phyloP scores from a whole-genome alignment of 2,329 filamentous ascomycete genomes.

The Claviceps cyperi region DNA sequence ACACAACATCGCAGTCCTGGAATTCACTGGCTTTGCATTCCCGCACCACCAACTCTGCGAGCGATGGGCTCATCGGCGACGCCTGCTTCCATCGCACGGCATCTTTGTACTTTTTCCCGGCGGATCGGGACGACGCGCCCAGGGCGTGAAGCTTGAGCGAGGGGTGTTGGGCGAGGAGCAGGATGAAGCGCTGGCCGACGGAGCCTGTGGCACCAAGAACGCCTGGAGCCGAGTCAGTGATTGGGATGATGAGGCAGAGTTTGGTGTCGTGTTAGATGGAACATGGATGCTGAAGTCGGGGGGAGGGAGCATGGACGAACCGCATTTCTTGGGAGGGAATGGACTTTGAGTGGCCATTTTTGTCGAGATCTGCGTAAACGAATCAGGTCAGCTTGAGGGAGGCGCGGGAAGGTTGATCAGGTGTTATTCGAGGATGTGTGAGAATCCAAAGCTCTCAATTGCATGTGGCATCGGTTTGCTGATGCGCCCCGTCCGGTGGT shows the following conservation, averaged over 20 bases:
- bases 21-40: conserved; percentile 76
- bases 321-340: conserved; percentile 45
- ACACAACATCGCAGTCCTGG: conserved; percentile 80
- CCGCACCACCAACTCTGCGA: conserved; percentile 71
- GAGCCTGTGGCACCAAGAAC: conserved; percentile 88
- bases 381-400: too few relatives aligned
- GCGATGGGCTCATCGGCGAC: conserved; percentile 55
- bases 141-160: conserved; percentile 76
- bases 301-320: conserved; percentile 22
- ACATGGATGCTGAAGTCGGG: background rate
- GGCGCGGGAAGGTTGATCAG: background rate
- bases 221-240: conserved; percentile 24
- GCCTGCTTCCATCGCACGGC: conserved; percentile 93
- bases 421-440: background rate
- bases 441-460: background rate
- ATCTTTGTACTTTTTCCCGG: conserved; percentile 88
- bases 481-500: too few relatives aligned
- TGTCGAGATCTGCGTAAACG: background rate
- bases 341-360: conserved; percentile 26
- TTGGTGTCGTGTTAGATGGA: too few relatives aligned
- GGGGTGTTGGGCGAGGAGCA: conserved; percentile 78
- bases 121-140: conserved; percentile 77
- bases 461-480: background rate
- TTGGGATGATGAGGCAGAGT: too few relatives aligned
- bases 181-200: conserved; percentile 89